Conservation (phyloP, 2,329 filamentous ascomycete species). For the Dactylellina sp. region DNA sequence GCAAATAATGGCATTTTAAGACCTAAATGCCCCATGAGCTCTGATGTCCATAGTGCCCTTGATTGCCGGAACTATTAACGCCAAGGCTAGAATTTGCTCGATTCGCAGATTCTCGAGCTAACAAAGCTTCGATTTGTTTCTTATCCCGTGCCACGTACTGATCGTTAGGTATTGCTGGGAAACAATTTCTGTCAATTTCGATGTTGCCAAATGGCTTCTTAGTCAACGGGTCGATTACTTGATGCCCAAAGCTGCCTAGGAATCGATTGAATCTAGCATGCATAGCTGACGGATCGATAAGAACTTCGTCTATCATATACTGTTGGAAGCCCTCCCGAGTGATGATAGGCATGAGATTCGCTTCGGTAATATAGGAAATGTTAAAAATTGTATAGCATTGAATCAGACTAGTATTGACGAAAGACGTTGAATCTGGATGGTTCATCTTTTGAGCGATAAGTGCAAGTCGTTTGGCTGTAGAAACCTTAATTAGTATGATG, state of each 20-base stretch:
- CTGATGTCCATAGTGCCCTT: slow-evolving; percentile 1
- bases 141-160: slow-evolving; percentile 27
- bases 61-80: neutral
- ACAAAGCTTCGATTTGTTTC: slow-evolving; percentile 33
- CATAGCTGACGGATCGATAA: slow-evolving; percentile 44
- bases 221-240: slow-evolving; percentile 46
- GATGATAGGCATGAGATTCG: slow-evolving; percentile 40
- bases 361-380: slow-evolving; percentile 44
- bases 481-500: neutral
- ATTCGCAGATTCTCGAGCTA: slow-evolving; percentile 15
- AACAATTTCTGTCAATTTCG: slow-evolving; percentile 34
- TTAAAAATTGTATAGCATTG: slow-evolving; percentile 41
- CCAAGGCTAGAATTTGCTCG: neutral
- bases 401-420: slow-evolving; percentile 46
- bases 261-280: slow-evolving; percentile 33
- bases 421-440: slow-evolving; percentile 6
- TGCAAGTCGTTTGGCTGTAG: slow-evolving; percentile 27
- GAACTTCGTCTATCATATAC: slow-evolving; percentile 37
- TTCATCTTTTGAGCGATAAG: slow-evolving; percentile 4
- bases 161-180: slow-evolving; percentile 28
- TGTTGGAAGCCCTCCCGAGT: slow-evolving; percentile 47
- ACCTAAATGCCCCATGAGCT: slow-evolving; percentile 46
- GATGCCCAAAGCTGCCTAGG: slow-evolving; percentile 29
- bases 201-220: slow-evolving; percentile 39
- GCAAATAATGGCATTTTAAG: too few species aligned